A percentile compares a stretch with the other conserved stretches of the same genome.
These are phyloP conservation scores for Microbotryum lychnidis-dioicae DNA, from an alignment of 1,284 basidiomycete genomes.

Conservation along the genomic window DNA sequence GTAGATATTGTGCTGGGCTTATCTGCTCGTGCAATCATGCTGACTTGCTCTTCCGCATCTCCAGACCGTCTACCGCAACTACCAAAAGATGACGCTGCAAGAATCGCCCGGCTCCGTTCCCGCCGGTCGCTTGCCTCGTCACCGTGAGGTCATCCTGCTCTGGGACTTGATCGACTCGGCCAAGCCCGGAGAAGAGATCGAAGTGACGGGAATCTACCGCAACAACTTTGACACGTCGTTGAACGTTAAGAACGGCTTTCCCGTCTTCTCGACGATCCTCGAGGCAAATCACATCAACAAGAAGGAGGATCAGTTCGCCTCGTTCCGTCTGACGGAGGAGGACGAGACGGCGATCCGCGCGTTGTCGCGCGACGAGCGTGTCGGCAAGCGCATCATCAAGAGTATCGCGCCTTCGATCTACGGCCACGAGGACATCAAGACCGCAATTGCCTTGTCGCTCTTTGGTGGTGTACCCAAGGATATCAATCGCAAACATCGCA, in stretches of 20 bases:
- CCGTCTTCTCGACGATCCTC: slow-evolving; percentile 95
- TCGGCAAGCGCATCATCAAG: slow-evolving; percentile 94
- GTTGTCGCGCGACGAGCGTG: slow-evolving; percentile 81
- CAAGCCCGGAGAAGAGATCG: slow-evolving; percentile 96
- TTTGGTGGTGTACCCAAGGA: slow-evolving; percentile 93
- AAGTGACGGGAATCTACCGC: slow-evolving; percentile 93
- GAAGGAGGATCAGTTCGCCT: slow-evolving; percentile 87
- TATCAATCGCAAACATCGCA: slow-evolving; percentile 90
- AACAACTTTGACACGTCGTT: slow-evolving; percentile 98
- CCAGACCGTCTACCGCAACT: slow-evolving; percentile 96
- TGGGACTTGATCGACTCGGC: slow-evolving; percentile 98
- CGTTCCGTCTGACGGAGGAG: slow-evolving; percentile 91
- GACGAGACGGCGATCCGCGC: slow-evolving; percentile 85
- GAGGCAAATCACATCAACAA: slow-evolving; percentile 98
- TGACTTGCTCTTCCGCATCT: neutral
- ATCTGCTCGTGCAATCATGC: neutral
- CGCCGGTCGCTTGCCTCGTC: slow-evolving; percentile 88
- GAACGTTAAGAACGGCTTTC: slow-evolving; percentile 98
- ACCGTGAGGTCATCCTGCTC: slow-evolving; percentile 90
- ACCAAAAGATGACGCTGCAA: slow-evolving; percentile 97
- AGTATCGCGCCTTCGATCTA: slow-evolving; percentile 98
- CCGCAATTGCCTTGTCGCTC: slow-evolving; percentile 85
- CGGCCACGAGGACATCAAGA: slow-evolving; percentile 98
- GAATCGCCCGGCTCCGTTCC: slow-evolving; percentile 98
- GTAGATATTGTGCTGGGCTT: neutral